Percentiles rank a stretch among this genome's conserved stretches.
phyloP scores from a whole-genome alignment of 2,329 filamentous ascomycete species.

The Fonsecaea nubica region DNA sequence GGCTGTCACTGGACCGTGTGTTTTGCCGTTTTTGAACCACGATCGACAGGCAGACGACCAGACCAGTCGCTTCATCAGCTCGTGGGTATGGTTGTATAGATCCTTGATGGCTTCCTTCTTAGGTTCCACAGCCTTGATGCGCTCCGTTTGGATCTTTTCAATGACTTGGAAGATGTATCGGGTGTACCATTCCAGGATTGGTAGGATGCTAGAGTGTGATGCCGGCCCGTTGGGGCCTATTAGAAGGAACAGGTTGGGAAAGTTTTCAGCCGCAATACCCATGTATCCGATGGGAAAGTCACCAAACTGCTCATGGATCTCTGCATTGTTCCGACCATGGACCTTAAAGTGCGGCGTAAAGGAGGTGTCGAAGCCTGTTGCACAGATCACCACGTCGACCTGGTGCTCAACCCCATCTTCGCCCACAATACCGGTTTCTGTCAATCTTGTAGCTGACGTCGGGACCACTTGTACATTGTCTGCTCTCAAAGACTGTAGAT shows the following conservation, averaged over 20 bases:
- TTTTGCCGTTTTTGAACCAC: conserved; percentile 38
- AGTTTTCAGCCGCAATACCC: conserved; percentile 35
- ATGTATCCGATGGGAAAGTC: conserved; percentile 33
- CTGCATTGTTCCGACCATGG: conserved; percentile 41
- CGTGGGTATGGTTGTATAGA: conserved; percentile 51
- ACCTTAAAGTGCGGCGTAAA: conserved; percentile 47
- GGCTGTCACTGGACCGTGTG: conserved; percentile 34
- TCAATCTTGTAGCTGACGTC: conserved; percentile 49
- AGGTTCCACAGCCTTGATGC: conserved; percentile 35
- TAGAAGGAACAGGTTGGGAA: conserved; percentile 44
- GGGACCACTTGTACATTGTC: conserved; percentile 50
- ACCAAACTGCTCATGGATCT: conserved; percentile 40
- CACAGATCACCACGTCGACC: conserved; percentile 48
- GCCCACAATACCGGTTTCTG: conserved; percentile 49
- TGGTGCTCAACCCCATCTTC: conserved; percentile 47
- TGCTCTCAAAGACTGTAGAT: conserved; percentile 50
- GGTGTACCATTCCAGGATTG: conserved; percentile 40
- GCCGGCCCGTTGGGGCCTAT: conserved; percentile 42
- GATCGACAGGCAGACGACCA: conserved; percentile 32
- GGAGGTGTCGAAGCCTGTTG: conserved; percentile 49
- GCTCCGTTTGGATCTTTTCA: conserved; percentile 41
- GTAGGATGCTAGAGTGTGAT: conserved; percentile 42
- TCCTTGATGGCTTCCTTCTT: conserved; percentile 42
- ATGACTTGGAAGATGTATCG: conserved; percentile 41
- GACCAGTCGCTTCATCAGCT: conserved; percentile 46